These are phyloP conservation scores for Fraxinus americana DNA, from an alignment of 257 asterid species.

Conservation along the genomic window DNA sequence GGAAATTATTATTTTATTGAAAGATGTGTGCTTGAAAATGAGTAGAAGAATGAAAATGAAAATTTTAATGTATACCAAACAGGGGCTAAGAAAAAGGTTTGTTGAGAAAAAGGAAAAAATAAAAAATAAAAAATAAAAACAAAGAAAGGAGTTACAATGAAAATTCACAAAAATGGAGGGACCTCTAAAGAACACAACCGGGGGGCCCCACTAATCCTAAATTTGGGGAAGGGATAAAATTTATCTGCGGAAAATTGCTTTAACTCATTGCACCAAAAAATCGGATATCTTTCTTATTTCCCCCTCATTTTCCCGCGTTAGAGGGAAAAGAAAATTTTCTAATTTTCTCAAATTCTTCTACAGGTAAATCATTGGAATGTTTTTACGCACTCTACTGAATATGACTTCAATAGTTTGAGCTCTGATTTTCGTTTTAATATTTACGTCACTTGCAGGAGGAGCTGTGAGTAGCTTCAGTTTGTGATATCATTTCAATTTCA, in stretches of 20 bases:
- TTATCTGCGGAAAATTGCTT: conserved; percentile 20
- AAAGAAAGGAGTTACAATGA: background rate
- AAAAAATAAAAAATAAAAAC: background rate
- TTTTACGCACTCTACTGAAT: conserved; percentile 15
- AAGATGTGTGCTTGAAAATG: too few species aligned
- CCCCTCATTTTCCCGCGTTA: conserved; percentile 35
- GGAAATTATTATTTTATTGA: too few species aligned
- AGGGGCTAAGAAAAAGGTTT: too few species aligned
- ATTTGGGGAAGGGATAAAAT: conserved; percentile 38
- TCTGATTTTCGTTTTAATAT: background rate
- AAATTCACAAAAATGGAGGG: background rate
- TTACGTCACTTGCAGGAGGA: background rate
- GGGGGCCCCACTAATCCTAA: conserved; percentile 35
- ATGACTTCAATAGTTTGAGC: background rate
- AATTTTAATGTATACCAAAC: too few species aligned
- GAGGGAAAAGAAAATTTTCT: conserved; percentile 52
- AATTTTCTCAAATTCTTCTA: conserved; percentile 24
- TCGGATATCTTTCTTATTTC: conserved; percentile 14
- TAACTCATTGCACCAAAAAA: conserved; percentile 15
- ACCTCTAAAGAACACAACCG: background rate
- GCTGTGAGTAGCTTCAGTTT: conserved; percentile 18
- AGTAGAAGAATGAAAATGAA: too few species aligned
- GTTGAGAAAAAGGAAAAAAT: too few species aligned
- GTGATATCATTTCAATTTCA: conserved; percentile 26
- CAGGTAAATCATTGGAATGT: conserved; percentile 16